These are phyloP conservation scores for Phialocephala subalpina DNA, from an alignment of 2,329 filamentous ascomycete genomes.

Conservation along the genomic window DNA sequence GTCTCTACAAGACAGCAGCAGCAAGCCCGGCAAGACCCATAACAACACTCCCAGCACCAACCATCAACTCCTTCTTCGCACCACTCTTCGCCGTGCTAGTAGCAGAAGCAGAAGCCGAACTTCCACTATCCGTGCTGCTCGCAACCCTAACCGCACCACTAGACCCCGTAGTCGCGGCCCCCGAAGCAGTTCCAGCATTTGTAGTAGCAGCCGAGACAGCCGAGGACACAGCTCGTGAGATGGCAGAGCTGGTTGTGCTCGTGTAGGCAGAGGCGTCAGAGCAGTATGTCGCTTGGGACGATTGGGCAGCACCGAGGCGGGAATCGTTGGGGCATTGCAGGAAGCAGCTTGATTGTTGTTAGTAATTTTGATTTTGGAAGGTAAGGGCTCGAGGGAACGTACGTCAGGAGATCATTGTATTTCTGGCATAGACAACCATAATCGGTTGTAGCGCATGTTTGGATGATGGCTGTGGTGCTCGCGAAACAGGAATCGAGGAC, in stretches of 20 bases:
- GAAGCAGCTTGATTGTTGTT: constrained; percentile 58
- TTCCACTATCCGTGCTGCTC: constrained; percentile 20
- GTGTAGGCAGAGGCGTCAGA: constrained; percentile 35
- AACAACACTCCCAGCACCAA: constrained; percentile 31
- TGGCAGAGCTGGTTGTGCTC: constrained; percentile 26
- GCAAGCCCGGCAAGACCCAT: constrained; percentile 34
- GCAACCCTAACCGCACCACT: constrained; percentile 15
- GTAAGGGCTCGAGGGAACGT: constrained; percentile 25
- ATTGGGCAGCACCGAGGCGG: constrained; percentile 32
- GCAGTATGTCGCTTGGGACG: constrained; percentile 38
- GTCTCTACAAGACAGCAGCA: constrained; percentile 35
- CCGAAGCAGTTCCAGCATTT: constrained; percentile 12
- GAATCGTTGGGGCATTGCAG: constrained; percentile 66
- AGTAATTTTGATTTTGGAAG: not conserved
- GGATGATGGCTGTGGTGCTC: constrained; percentile 46
- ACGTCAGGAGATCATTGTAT: constrained; percentile 60
- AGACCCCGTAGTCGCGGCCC: constrained; percentile 8
- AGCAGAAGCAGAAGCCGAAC: constrained; percentile 15
- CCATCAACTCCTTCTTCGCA: constrained; percentile 26
- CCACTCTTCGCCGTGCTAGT: constrained; percentile 29
- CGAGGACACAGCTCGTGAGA: constrained; percentile 31
- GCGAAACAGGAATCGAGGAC: constrained; percentile 49
- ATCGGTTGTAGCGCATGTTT: constrained; percentile 45
- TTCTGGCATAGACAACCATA: constrained; percentile 63
- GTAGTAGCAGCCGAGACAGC: constrained; percentile 17